These are phyloP conservation scores for Rosellinia necatrix DNA, from an alignment of 2,329 filamentous ascomycete species.

Conservation along the genomic window DNA sequence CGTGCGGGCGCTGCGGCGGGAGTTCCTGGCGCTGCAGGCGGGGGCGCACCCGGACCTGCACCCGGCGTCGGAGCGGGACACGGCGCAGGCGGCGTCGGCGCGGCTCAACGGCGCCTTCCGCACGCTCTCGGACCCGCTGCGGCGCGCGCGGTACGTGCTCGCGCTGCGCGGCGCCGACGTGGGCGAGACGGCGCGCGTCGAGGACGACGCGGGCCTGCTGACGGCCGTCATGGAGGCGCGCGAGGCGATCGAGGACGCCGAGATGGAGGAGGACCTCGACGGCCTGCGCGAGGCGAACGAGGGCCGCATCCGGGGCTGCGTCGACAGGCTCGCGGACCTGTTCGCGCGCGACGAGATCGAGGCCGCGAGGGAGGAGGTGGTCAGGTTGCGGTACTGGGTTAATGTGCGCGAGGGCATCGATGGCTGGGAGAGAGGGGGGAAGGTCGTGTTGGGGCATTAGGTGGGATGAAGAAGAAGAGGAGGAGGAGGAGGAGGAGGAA, in stretches of 20 bases:
- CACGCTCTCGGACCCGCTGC: slow-evolving; percentile 77
- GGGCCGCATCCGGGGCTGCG: slow-evolving; percentile 65
- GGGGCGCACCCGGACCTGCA: slow-evolving; percentile 75
- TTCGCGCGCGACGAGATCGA: slow-evolving; percentile 71
- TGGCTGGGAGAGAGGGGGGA: slow-evolving; percentile 81
- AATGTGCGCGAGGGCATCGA: slow-evolving; percentile 81
- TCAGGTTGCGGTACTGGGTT: slow-evolving; percentile 85
- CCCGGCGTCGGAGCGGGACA: slow-evolving; percentile 57
- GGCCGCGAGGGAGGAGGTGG: slow-evolving; percentile 70
- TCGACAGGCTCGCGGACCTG: slow-evolving; percentile 63
- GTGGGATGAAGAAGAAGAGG: background rate
- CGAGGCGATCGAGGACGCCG: slow-evolving; percentile 74
- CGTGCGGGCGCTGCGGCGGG: slow-evolving; percentile 69
- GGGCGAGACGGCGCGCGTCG: slow-evolving; percentile 74
- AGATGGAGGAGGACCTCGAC: slow-evolving; percentile 66
- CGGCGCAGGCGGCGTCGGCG: slow-evolving; percentile 77
- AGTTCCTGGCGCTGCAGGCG: slow-evolving; percentile 85
- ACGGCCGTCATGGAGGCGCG: slow-evolving; percentile 80
- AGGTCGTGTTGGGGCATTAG: slow-evolving; percentile 58
- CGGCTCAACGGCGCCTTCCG: slow-evolving; percentile 91
- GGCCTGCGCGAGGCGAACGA: slow-evolving; percentile 69
- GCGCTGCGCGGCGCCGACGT: slow-evolving; percentile 74
- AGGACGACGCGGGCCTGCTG: slow-evolving; percentile 69
- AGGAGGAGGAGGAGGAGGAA: no score
- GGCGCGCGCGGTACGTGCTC: slow-evolving; percentile 87